Conservation (phyloP, 169 alveolate species). For the Plasmodium coatneyi region DNA sequence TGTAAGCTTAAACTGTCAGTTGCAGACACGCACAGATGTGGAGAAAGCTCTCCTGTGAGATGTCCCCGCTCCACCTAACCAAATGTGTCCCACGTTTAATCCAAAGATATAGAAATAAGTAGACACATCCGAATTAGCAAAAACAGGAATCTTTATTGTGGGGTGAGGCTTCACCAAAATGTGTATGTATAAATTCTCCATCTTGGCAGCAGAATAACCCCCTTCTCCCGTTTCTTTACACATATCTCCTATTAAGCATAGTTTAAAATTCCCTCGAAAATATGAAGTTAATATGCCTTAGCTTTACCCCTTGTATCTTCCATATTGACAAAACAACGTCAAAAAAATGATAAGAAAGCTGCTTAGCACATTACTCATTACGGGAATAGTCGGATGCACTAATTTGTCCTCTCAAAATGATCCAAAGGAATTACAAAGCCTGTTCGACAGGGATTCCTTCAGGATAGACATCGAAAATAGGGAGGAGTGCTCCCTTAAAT, state of each 20-base stretch:
- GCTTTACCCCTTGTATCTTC: not conserved
- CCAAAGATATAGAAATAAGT: not conserved
- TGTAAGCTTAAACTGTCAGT: not conserved
- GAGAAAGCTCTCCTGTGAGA: not conserved
- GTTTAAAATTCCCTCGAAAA: not conserved
- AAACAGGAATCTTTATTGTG: not conserved
- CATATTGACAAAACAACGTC: not conserved
- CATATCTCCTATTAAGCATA: not conserved
- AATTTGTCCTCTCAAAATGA: slow-evolving; percentile 4
- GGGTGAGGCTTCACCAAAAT: not conserved
- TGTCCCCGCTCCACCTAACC: not conserved
- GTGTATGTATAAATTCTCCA: not conserved
- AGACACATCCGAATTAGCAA: not conserved
- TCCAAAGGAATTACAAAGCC: not conserved
- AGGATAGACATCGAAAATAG: slow-evolving; percentile 18
- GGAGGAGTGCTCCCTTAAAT: slow-evolving; percentile 33
- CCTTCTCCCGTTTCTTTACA: not conserved
- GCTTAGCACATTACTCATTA: not conserved
- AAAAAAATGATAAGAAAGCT: not conserved
- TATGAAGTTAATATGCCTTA: not conserved
- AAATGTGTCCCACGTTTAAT: not conserved
- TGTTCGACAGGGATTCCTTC: not conserved
- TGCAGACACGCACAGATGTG: not conserved
- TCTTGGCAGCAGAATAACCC: not conserved
- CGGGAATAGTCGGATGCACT: not conserved